Evolutionary conservation across 805 yeast species (phyloP), one percentile per base, ranked within the genome.

Genomic region (Candida loeiensis): DNA sequence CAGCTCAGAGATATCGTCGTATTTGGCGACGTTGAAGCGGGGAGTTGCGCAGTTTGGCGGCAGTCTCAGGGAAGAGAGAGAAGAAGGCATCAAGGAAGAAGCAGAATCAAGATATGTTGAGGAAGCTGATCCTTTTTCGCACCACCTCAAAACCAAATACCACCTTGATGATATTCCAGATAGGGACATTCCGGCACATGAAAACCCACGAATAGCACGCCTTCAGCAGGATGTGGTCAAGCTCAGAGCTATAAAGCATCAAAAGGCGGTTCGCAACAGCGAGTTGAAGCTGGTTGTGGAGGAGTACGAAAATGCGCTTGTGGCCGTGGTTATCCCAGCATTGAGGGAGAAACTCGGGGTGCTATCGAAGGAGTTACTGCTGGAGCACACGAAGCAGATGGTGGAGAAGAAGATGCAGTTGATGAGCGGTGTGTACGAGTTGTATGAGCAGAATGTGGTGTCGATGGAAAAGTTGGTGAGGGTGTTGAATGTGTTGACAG

Each of bases 271-370:
- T n/a, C 53, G 47, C 21, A 67, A 66, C 42, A 18, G 39, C 16
- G 49, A 62, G 22, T 44, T 64, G 5, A 39, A 49, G 12, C 36
- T 44, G 22, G 43, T 63, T 0, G 43, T 61, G 11, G 41, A 49
- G 15, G 54, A 54, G 16, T 68, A 66, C 48, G 69, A 66, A 37
- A 37, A 33, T 16, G 53, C 62, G n/a, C 49, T 66, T 3, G 41
- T 53, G 2, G 50, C 46, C 11, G 50, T 49, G 15, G 44, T 66
- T 7, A 33, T 64, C 7, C 72, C 71, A 1, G 39, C 44, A 20
- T 47, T 66, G 16, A 45, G 66, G 12, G 34, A 38, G 14, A 63
- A 60, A 17, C 36, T 46, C 19, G 38, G 30, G 18, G 36, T 19
- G 18, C 19, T 27, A 14, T 18, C 35, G 7, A 25, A 12, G 19